A percentile compares a stretch with the other conserved stretches of the same genome.
phyloP scores from a whole-genome alignment of 805 yeast species.

The Kodamaea hsintzibuensis region DNA sequence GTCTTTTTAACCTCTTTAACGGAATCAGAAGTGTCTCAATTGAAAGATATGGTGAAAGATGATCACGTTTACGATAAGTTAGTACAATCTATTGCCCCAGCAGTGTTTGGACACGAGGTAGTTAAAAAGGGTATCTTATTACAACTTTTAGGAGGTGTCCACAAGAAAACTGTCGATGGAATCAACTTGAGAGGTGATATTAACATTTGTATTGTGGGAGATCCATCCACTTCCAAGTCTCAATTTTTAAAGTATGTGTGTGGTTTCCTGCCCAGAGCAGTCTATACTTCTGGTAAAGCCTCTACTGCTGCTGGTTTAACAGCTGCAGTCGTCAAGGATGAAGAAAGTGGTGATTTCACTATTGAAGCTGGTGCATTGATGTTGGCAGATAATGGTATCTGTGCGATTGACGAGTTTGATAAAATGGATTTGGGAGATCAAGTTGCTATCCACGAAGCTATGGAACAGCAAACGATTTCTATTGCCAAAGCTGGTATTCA shows the following conservation, averaged over 20 bases:
- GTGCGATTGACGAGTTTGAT: constrained; percentile 98
- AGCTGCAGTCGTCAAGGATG: constrained; percentile 96
- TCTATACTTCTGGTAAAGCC: constrained; percentile 97
- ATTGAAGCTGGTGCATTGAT: constrained; percentile 98
- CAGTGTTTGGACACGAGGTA: constrained; percentile 93
- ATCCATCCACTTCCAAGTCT: constrained; percentile 96
- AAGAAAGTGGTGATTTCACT: constrained; percentile 94
- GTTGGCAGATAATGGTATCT: constrained; percentile 97
- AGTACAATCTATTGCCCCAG: constrained; percentile 90
- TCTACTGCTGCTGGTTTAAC: constrained; percentile 98
- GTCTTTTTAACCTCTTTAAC: constrained; percentile 74
- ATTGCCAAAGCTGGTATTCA: constrained; percentile 99
- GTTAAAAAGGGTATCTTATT: constrained; percentile 88
- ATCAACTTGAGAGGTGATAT: constrained; percentile 95
- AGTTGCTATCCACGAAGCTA: constrained; percentile 98
- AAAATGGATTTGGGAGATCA: constrained; percentile 96
- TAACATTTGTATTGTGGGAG: constrained; percentile 95
- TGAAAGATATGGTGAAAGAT: constrained; percentile 88
- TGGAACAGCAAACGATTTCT: constrained; percentile 99
- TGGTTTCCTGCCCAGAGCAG: constrained; percentile 88
- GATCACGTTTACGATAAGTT: constrained; percentile 80
- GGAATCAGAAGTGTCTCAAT: constrained; percentile 78
- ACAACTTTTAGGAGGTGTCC: constrained; percentile 94
- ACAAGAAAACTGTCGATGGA: constrained; percentile 90
- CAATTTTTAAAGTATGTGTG: constrained; percentile 93